Conservation (phyloP, 768 basidiomycete species). For the Serendipita indica region DNA sequence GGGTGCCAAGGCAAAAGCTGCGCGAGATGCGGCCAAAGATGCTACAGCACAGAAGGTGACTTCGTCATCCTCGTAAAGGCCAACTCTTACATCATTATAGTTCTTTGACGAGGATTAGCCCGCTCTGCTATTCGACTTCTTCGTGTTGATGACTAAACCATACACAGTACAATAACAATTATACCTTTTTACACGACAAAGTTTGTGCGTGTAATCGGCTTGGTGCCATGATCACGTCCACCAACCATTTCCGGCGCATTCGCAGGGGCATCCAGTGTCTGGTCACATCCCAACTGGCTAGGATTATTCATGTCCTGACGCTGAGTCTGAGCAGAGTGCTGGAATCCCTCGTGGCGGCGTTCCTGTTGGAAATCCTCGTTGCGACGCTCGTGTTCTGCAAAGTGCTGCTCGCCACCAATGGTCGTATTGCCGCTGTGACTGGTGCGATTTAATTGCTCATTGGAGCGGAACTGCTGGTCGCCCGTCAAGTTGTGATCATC, state of each 20-base stretch:
- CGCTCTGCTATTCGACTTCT: no score
- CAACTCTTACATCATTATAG: no score
- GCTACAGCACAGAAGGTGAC: no score
- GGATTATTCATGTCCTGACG: not conserved
- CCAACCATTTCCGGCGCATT: conserved; percentile 1
- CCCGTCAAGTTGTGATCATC: not conserved
- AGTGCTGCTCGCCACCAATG: not conserved
- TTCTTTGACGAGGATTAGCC: no score
- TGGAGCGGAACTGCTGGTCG: not conserved
- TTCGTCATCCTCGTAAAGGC: no score
- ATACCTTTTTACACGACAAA: not conserved
- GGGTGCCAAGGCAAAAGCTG: conserved; percentile 2
- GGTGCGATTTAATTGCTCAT: not conserved
- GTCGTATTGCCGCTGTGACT: not conserved
- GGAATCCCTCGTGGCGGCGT: not conserved
- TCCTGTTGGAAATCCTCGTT: not conserved
- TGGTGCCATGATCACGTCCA: not conserved
- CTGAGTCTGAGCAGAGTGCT: no score
- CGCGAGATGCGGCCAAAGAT: no score
- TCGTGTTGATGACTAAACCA: no score
- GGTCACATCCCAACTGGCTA: not conserved
- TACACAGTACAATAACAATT: no score
- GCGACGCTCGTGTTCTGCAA: not conserved
- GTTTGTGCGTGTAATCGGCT: not conserved
- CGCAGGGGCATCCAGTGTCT: not conserved